Evolutionary conservation across 768 basidiomycete genomes (phyloP).

Genomic region (Kondoa malvinella): DNA sequence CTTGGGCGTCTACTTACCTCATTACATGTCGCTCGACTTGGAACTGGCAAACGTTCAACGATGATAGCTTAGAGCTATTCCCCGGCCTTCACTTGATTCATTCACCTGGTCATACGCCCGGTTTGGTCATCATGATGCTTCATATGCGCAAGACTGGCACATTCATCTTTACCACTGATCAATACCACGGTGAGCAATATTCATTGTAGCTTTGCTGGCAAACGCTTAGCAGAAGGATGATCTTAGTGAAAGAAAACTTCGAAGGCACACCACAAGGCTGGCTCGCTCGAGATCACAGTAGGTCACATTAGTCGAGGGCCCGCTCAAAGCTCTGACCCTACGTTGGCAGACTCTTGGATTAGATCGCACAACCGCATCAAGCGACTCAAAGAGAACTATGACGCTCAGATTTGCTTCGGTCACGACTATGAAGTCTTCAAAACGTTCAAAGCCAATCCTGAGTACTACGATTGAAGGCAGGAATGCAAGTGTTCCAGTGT

Average conservation of each 20-base stretch:
- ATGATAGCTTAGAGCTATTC: slow-evolving; percentile 12
- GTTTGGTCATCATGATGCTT: slow-evolving; percentile 16
- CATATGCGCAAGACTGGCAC: slow-evolving; percentile 11
- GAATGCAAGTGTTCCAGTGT: too few relatives aligned
- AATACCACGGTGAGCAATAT: not conserved
- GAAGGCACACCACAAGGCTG: not conserved
- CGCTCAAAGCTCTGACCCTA: not conserved
- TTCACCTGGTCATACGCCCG: slow-evolving; percentile 17
- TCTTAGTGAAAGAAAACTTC: not conserved
- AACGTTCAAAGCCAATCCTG: not conserved
- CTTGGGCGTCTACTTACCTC: slow-evolving; percentile 9
- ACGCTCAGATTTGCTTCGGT: not conserved
- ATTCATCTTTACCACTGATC: slow-evolving; percentile 16
- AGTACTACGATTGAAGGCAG: not conserved
- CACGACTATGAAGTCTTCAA: not conserved
- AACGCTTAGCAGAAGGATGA: too few relatives aligned
- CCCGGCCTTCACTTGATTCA: slow-evolving; percentile 16
- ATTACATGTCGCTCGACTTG: slow-evolving; percentile 10
- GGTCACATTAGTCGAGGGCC: not conserved
- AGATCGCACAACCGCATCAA: not conserved
- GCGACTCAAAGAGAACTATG: not conserved
- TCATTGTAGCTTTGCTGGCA: not conserved
- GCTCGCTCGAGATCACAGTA: not conserved
- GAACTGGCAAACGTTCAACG: slow-evolving; percentile 14
- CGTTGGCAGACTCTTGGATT: not conserved